phyloP scores from a whole-genome alignment of 2,329 filamentous ascomycete genomes.

The Sclerotinia minor region DNA sequence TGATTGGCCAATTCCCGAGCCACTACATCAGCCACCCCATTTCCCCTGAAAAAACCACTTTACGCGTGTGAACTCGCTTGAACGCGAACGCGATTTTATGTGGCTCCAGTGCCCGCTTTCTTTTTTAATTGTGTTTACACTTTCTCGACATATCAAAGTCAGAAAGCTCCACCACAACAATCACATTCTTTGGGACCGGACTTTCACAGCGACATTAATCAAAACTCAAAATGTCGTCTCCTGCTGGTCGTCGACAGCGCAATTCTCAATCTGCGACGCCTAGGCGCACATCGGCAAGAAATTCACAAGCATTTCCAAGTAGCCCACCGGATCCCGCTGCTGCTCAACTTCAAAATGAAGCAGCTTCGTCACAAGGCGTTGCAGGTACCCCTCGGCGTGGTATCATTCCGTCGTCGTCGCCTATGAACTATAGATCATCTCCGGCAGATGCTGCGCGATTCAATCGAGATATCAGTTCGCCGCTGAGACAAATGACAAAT shows the following conservation, averaged over 20 bases:
- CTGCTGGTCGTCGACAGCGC: slow-evolving; percentile 56
- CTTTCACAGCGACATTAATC: background rate
- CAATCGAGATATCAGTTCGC: slow-evolving; percentile 54
- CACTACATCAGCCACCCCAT: background rate
- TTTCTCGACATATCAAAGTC: slow-evolving; percentile 7
- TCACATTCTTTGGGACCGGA: slow-evolving; percentile 8
- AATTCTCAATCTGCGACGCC: slow-evolving; percentile 57
- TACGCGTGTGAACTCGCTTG: slow-evolving; percentile 2
- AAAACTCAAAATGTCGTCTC: slow-evolving; percentile 59
- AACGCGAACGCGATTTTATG: slow-evolving; percentile 11
- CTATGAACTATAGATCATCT: slow-evolving; percentile 73
- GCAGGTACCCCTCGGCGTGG: slow-evolving; percentile 50
- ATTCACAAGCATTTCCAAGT: slow-evolving; percentile 55
- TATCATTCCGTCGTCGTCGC: slow-evolving; percentile 72
- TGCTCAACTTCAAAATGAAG: slow-evolving; percentile 42
- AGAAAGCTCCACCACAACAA: slow-evolving; percentile 14
- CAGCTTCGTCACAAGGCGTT: slow-evolving; percentile 39
- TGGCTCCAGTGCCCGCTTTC: slow-evolving; percentile 13
- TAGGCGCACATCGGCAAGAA: slow-evolving; percentile 57
- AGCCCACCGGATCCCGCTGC: slow-evolving; percentile 46
- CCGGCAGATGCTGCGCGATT: slow-evolving; percentile 47
- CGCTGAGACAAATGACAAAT: slow-evolving; percentile 59
- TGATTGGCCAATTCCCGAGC: background rate
- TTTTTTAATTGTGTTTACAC: slow-evolving; percentile 18
- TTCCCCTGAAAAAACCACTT: slow-evolving; percentile 20